Percentiles rank a stretch among this genome's conserved stretches.
Conservation (phyloP, 176 grass and related monocot species). For the Juncus inflexus region DNA sequence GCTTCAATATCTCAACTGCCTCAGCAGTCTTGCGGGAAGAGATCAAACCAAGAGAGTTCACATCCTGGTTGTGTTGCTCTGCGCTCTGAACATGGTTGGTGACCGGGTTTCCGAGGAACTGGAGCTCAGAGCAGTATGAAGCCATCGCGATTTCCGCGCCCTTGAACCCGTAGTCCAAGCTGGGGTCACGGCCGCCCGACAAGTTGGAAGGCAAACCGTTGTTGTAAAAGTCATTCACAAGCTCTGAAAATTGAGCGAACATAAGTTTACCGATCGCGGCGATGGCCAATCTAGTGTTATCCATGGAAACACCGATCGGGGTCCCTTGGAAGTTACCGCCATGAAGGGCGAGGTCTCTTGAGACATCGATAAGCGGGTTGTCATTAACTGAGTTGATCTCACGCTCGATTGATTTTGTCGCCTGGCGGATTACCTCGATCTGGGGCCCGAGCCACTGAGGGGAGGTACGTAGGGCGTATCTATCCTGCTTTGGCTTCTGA, state of each 20-base stretch:
- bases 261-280: slow-evolving; percentile 89
- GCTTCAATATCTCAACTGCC: slow-evolving; percentile 79
- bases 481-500: slow-evolving; percentile 93
- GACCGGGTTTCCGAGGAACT: slow-evolving; percentile 85
- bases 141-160: slow-evolving; percentile 97
- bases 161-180: slow-evolving; percentile 94
- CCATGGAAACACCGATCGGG: slow-evolving; percentile 93
- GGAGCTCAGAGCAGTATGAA: slow-evolving; percentile 89
- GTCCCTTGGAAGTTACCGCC: slow-evolving; percentile 97
- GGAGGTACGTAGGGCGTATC: slow-evolving; percentile 86
- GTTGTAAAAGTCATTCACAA: slow-evolving; percentile 99
- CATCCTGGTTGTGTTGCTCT: slow-evolving; percentile 98
- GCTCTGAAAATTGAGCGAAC: slow-evolving; percentile 93
- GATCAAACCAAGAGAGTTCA: slow-evolving; percentile 87
- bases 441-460: slow-evolving; percentile 95
- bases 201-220: slow-evolving; percentile 85
- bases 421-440: slow-evolving; percentile 79
- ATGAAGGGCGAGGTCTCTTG: slow-evolving; percentile 72
- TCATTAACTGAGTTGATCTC: slow-evolving; percentile 99
- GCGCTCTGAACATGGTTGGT: slow-evolving; percentile 98
- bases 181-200: slow-evolving; percentile 77
- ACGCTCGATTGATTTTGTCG: slow-evolving; percentile 88
- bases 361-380: slow-evolving; percentile 89
- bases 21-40: slow-evolving; percentile 88
- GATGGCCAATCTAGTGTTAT: slow-evolving; percentile 78